Conservation (phyloP, 371 early-diverging fungal species). For the Choanephora cucurbitarum region DNA sequence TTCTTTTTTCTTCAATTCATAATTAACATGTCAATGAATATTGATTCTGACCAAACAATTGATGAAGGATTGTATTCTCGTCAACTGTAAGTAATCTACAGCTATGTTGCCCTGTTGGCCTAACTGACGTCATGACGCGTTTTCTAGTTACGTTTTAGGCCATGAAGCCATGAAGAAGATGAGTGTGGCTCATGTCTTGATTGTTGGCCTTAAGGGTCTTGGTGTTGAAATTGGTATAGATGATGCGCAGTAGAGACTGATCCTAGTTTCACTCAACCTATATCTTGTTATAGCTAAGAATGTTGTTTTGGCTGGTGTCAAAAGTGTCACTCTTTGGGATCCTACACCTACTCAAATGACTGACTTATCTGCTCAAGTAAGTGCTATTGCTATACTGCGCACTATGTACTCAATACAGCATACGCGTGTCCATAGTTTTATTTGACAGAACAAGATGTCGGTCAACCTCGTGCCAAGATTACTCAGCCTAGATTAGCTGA, state of each 20-base stretch:
- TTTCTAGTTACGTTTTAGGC: conserved; percentile 94
- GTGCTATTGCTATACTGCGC: no score
- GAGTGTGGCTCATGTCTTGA: conserved; percentile 94
- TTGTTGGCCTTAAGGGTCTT: conserved; percentile 96
- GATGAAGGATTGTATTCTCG: conserved; percentile 97
- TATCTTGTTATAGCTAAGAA: conserved; percentile 86
- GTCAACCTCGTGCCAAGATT: conserved; percentile 85
- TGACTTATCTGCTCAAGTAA: conserved; percentile 95
- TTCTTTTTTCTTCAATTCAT: no score
- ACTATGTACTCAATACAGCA: no score
- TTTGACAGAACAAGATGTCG: conserved; percentile 87
- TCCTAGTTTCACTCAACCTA: no score
- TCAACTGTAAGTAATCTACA: conserved; percentile 80
- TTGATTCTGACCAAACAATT: conserved; percentile 61
- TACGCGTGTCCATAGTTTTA: conserved; percentile 79
- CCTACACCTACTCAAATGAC: conserved; percentile 67
- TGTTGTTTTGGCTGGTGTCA: conserved; percentile 98
- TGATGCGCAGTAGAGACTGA: neutral
- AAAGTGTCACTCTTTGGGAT: conserved; percentile 96
- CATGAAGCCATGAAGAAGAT: conserved; percentile 99
- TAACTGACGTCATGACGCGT: conserved; percentile 3
- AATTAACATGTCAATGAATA: conserved; percentile 33
- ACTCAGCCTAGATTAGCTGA: conserved; percentile 87
- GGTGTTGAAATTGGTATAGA: conserved; percentile 96
- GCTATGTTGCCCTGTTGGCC: neutral